Evolutionary conservation across 768 basidiomycete genomes (phyloP).

Genomic region (Chalciporus piperatus): DNA sequence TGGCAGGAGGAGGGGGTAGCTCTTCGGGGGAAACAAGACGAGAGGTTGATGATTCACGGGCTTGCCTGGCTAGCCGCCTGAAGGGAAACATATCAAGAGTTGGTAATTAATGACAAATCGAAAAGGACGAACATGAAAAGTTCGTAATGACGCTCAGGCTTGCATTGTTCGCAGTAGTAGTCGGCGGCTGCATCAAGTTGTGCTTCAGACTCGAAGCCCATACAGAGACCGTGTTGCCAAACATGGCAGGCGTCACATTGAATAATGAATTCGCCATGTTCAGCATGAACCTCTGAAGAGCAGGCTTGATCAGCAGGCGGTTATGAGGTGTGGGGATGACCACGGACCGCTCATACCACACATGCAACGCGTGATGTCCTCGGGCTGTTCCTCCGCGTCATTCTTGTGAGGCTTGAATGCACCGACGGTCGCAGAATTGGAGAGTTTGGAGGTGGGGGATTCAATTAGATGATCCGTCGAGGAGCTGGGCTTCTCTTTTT

Average conservation of each 20-base stretch:
- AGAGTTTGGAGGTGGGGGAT: slow-evolving; percentile 26
- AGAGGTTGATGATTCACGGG: slow-evolving; percentile 61
- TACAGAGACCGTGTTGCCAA: slow-evolving; percentile 97
- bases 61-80: slow-evolving; percentile 63
- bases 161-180: slow-evolving; percentile 94
- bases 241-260: slow-evolving; percentile 96
- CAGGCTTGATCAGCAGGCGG: slow-evolving; percentile 25
- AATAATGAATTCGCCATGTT: slow-evolving; percentile 95
- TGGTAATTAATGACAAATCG: slow-evolving; percentile 12
- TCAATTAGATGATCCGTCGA: slow-evolving; percentile 30
- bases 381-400: slow-evolving; percentile 50
- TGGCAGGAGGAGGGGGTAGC: slow-evolving; percentile 35
- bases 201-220: slow-evolving; percentile 84
- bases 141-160: slow-evolving; percentile 80
- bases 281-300: slow-evolving; percentile 64
- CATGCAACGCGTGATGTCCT: slow-evolving; percentile 75
- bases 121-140: slow-evolving; percentile 66
- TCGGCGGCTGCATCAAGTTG: slow-evolving; percentile 72
- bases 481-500: slow-evolving; percentile 51
- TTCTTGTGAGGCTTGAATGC: slow-evolving; percentile 41
- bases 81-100: slow-evolving; percentile 14
- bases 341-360: slow-evolving; percentile 77
- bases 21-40: slow-evolving; percentile 51
- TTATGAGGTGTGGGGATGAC: slow-evolving; percentile 5
- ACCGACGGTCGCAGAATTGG: slow-evolving; percentile 25